Evolutionary conservation across 225 moss, liverwort and hornwort genomes (phyloP).

Genomic region (Sphagnum contortum): DNA sequence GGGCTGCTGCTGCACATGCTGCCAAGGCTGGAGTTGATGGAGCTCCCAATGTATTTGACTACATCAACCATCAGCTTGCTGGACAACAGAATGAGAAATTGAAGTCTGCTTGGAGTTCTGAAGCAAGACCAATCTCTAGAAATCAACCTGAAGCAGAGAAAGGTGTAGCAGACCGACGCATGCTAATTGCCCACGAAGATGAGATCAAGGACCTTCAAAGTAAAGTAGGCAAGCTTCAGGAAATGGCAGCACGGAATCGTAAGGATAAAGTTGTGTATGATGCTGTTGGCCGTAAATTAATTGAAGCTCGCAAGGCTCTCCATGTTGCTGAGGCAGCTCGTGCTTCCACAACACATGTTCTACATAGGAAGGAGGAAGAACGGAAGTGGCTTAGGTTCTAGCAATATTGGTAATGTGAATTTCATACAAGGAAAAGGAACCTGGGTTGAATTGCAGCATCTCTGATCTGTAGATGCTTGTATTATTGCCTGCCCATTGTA

Average conservation of each 20-base stretch:
- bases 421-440: too few species aligned
- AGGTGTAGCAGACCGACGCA: conserved; percentile 47
- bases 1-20: conserved; percentile 84
- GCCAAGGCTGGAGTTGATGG: conserved; percentile 67
- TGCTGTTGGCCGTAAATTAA: conserved; percentile 61
- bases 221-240: conserved; percentile 74
- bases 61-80: conserved; percentile 79
- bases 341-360: conserved; percentile 58
- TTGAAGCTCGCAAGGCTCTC: conserved; percentile 65
- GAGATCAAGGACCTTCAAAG: conserved; percentile 70
- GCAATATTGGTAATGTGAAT: not conserved
- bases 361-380: conserved; percentile 89
- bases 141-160: conserved; percentile 11
- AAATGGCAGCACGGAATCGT: conserved; percentile 78
- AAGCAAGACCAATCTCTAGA: not conserved
- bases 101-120: conserved; percentile 8
- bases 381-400: conserved; percentile 90
- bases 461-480: too few species aligned
- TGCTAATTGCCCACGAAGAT: conserved; percentile 75
- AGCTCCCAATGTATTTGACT: conserved; percentile 75
- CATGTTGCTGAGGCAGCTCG: conserved; percentile 69
- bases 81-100: conserved; percentile 24
- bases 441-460: too few species aligned
- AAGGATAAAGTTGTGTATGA: conserved; percentile 75
- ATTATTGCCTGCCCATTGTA: too few species aligned